A percentile compares a stretch with the other conserved stretches of the same genome.
Evolutionary conservation across 139 green algal genomes (phyloP).

Genomic region (Micractinium conductrix): DNA sequence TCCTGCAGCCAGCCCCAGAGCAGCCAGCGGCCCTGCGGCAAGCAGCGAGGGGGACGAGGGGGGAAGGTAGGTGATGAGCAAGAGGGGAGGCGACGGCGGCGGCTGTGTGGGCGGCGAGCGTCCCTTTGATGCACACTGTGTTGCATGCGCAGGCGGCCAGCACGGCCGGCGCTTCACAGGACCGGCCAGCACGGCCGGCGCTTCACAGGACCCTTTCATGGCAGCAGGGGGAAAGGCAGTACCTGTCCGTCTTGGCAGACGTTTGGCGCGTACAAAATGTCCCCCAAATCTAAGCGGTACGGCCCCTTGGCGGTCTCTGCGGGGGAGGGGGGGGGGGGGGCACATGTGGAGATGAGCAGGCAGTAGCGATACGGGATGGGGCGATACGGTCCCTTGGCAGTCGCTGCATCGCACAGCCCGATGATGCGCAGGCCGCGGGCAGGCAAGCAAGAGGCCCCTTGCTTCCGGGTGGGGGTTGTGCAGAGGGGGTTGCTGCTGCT

Average conservation of each 20-base stretch:
- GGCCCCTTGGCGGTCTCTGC: conserved; percentile 53
- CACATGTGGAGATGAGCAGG: background rate
- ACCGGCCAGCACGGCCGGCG: too few relatives aligned
- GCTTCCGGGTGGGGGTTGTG: too few relatives aligned
- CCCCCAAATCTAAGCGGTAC: conserved; percentile 67
- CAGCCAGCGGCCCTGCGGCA: conserved; percentile 72
- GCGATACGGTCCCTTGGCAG: background rate
- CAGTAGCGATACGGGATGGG: background rate
- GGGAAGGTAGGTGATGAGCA: too few relatives aligned
- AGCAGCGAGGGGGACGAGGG: background rate
- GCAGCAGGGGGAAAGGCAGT: background rate
- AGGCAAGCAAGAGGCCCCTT: too few relatives aligned
- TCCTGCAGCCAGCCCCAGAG: conserved; percentile 93
- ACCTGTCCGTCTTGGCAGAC: conserved; percentile 57
- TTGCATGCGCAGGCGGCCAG: too few relatives aligned
- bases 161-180: too few relatives aligned
- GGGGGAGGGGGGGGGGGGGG: background rate
- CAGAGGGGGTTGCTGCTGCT: background rate
- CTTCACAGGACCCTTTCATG: background rate
- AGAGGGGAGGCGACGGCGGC: too few relatives aligned
- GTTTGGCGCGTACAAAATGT: conserved; percentile 76
- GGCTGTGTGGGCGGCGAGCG: too few relatives aligned
- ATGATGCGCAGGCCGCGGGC: background rate
- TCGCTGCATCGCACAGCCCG: background rate
- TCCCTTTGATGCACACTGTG: too few relatives aligned